A percentile compares a stretch with the other conserved stretches of the same genome.
Evolutionary conservation across 2,329 filamentous ascomycete species (phyloP).

Genomic region (Aphanocladium album): DNA sequence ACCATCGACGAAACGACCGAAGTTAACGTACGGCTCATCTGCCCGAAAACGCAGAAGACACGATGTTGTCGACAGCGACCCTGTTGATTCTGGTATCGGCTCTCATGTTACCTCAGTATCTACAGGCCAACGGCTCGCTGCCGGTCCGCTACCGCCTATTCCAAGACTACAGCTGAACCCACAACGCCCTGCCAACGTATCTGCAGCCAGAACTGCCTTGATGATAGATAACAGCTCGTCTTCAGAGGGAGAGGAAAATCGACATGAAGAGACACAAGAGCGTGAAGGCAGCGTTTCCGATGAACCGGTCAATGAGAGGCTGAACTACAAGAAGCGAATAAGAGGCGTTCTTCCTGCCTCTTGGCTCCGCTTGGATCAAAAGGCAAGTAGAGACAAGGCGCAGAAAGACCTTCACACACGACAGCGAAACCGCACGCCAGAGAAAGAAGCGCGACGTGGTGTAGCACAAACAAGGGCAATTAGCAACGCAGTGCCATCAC

Average conservation of each 20-base stretch:
- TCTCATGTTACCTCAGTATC: not conserved
- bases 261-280: not conserved
- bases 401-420: constrained; percentile 25
- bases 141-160: constrained; percentile 8
- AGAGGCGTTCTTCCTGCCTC: constrained; percentile 62
- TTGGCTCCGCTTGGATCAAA: constrained; percentile 57
- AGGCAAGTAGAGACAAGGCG: constrained; percentile 29
- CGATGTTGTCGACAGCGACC: constrained; percentile 28
- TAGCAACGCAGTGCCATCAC: constrained; percentile 22
- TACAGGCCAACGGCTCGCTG: not conserved
- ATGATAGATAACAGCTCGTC: constrained; percentile 4
- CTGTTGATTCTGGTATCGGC: constrained; percentile 19
- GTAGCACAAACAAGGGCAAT: constrained; percentile 41
- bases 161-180: constrained; percentile 5
- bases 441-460: constrained; percentile 39
- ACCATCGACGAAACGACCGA: constrained; percentile 19
- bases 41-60: constrained; percentile 27
- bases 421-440: constrained; percentile 29
- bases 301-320: constrained; percentile 36
- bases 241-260: not conserved
- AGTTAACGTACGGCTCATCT: constrained; percentile 22
- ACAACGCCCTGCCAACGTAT: not conserved
- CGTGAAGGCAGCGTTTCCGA: constrained; percentile 19
- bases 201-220: not conserved
- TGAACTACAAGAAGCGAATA: constrained; percentile 41